These are phyloP conservation scores for Colletotrichum costaricense DNA, from an alignment of 2,329 filamentous ascomycete species.

Conservation along the genomic window DNA sequence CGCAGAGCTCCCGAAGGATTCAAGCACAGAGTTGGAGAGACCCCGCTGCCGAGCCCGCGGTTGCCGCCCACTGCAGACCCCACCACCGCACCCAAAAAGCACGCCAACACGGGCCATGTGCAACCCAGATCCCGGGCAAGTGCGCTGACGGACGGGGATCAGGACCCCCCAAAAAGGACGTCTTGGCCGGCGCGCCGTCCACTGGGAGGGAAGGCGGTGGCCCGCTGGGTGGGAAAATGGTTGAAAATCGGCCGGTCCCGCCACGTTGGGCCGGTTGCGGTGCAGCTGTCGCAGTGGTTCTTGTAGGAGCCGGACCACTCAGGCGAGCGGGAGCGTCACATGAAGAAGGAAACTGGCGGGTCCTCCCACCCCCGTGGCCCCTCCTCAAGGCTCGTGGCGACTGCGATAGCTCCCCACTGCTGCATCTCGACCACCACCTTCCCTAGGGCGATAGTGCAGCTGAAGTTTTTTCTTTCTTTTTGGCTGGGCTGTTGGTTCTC, in stretches of 20 bases:
- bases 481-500: not conserved
- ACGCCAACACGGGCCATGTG: slow-evolving; percentile 33
- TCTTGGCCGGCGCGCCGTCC: slow-evolving; percentile 22
- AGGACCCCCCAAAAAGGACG: slow-evolving; percentile 2
- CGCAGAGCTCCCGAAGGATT: not conserved
- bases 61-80: slow-evolving; percentile 9
- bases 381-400: slow-evolving; percentile 20
- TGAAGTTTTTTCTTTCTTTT: slow-evolving; percentile 14
- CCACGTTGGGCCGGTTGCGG: slow-evolving; percentile 29
- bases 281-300: not conserved
- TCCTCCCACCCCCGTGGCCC: not conserved
- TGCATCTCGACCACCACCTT: not conserved
- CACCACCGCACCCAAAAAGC: not conserved
- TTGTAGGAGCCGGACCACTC: slow-evolving; percentile 9
- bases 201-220: not conserved
- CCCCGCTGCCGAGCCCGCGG: slow-evolving; percentile 2
- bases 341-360: slow-evolving; percentile 7
- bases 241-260: slow-evolving; percentile 31
- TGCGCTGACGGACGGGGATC: slow-evolving; percentile 24
- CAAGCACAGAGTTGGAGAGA: not conserved
- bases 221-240: not conserved
- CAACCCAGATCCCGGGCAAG: slow-evolving; percentile 19
- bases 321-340: slow-evolving; percentile 26
- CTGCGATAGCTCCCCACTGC: slow-evolving; percentile 25
- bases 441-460: slow-evolving; percentile 16